These are phyloP conservation scores for Kuraishia molischiana DNA, from an alignment of 805 yeast genomes.

Conservation along the genomic window DNA sequence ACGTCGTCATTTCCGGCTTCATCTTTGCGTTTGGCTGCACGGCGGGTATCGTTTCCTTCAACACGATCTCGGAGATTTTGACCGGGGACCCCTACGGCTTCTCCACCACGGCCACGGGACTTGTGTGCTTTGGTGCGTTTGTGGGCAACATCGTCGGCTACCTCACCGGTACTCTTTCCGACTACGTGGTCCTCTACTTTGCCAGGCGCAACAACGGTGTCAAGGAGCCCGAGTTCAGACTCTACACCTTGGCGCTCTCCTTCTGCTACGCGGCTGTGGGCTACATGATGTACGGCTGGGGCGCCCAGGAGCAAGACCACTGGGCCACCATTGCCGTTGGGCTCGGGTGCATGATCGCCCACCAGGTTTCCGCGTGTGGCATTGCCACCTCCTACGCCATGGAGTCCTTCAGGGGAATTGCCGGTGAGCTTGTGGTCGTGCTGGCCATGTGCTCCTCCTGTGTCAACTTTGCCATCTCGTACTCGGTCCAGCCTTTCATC, in stretches of 20 bases:
- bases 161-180: conserved; percentile 40
- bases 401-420: conserved; percentile 8
- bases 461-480: conserved; percentile 8
- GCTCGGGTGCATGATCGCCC: conserved; percentile 7
- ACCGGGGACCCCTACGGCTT: conserved; percentile 28
- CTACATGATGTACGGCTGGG: conserved; percentile 15
- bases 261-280: conserved; percentile 32
- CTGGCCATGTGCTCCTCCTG: conserved; percentile 9
- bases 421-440: conserved; percentile 7
- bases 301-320: conserved; percentile 6
- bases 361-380: conserved; percentile 9
- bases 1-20: conserved; percentile 34
- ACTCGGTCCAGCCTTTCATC: conserved; percentile 9
- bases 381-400: conserved; percentile 4
- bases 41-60: conserved; percentile 34
- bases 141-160: conserved; percentile 35
- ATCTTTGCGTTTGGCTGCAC: conserved; percentile 38
- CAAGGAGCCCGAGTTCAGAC: conserved; percentile 37
- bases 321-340: conserved; percentile 8
- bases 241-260: conserved; percentile 32
- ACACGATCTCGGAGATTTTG: conserved; percentile 31
- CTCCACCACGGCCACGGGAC: conserved; percentile 26
- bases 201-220: conserved; percentile 34
- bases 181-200: conserved; percentile 22
- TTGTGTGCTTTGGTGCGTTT: conserved; percentile 32